These are phyloP conservation scores for Blastobotrys attinorum DNA, from an alignment of 805 yeast species.

Conservation along the genomic window DNA sequence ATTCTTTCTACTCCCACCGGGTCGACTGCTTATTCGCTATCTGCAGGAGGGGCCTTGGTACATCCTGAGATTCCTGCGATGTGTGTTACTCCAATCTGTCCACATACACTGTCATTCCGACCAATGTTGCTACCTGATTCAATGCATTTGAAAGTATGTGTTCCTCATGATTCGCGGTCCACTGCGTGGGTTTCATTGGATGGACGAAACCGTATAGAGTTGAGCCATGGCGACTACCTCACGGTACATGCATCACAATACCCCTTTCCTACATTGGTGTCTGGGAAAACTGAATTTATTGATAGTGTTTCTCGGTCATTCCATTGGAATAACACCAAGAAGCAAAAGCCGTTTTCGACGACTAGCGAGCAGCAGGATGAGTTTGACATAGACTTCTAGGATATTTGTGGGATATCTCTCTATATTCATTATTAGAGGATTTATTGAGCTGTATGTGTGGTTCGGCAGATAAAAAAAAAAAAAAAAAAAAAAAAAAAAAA, in stretches of 20 bases:
- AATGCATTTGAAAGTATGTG: conserved; percentile 75
- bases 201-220: conserved; percentile 78
- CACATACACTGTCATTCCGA: conserved; percentile 87
- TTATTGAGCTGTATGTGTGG: no score
- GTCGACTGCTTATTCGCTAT: conserved; percentile 88
- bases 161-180: conserved; percentile 67
- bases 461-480: no score
- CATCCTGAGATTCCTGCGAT: conserved; percentile 93
- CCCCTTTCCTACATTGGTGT: conserved; percentile 86
- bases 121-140: conserved; percentile 91
- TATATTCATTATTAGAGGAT: no score
- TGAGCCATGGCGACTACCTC: conserved; percentile 74
- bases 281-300: conserved; percentile 56
- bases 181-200: conserved; percentile 97
- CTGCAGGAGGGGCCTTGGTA: conserved; percentile 92
- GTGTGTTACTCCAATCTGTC: conserved; percentile 91
- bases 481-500: no score
- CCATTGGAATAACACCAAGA: conserved; percentile 87
- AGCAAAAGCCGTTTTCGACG: conserved; percentile 60
- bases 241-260: conserved; percentile 75
- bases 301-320: conserved; percentile 80
- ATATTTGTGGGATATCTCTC: no score
- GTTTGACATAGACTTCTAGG: conserved; percentile 11
- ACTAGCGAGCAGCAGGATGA: conserved; percentile 7
- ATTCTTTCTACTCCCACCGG: conserved; percentile 95